Conservation (phyloP, 345 rosid genomes). For the Lepidium didymum region DNA sequence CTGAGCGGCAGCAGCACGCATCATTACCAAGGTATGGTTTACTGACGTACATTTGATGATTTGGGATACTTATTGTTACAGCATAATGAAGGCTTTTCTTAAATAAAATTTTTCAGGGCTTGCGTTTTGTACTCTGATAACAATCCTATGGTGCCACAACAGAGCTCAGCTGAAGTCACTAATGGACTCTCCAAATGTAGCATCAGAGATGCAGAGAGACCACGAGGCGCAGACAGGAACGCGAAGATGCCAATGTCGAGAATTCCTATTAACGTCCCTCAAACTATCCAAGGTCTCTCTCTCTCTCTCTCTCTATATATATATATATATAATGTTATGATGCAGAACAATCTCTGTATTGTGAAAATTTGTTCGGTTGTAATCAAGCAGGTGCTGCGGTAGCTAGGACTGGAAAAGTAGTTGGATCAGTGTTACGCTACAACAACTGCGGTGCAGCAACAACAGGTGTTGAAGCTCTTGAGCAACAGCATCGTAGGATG, state of each 20-base stretch:
- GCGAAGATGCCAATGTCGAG: constrained; percentile 59
- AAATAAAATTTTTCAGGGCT: constrained; percentile 39
- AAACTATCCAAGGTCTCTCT: constrained; percentile 46
- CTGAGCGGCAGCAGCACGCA: constrained; percentile 92
- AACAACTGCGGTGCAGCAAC: constrained; percentile 69
- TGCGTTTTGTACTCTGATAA: constrained; percentile 80
- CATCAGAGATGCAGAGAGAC: constrained; percentile 66
- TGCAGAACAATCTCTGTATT: background rate
- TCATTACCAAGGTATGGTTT: constrained; percentile 78
- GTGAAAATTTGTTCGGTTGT: constrained; percentile 1
- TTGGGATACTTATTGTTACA: background rate
- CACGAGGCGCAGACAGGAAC: constrained; percentile 47
- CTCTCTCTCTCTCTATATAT: background rate
- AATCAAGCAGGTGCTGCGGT: constrained; percentile 51
- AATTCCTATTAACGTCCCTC: constrained; percentile 82
- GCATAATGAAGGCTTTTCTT: background rate
- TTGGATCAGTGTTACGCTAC: constrained; percentile 73
- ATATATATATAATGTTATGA: background rate
- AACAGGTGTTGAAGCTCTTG: constrained; percentile 57
- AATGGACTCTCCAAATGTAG: constrained; percentile 79
- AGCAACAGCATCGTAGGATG: constrained; percentile 63
- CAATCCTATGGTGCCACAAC: constrained; percentile 28
- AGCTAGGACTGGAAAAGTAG: constrained; percentile 86
- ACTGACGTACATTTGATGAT: background rate
- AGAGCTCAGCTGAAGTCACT: constrained; percentile 49